Evolutionary conservation across 768 basidiomycete genomes (phyloP).

Genomic region (Tricholomella constricta): DNA sequence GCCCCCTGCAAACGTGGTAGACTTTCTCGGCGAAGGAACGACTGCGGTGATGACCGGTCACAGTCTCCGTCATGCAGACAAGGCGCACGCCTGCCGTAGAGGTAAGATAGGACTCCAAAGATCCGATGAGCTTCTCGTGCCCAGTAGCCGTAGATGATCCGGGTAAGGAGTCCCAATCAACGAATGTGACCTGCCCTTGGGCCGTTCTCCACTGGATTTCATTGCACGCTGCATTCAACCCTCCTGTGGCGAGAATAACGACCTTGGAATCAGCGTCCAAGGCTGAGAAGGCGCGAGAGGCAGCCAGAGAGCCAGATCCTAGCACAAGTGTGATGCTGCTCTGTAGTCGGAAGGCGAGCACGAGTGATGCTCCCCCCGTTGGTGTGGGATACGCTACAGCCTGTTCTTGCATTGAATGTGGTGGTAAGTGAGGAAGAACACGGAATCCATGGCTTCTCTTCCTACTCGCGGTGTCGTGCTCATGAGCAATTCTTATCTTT

Average conservation of each 20-base stretch:
- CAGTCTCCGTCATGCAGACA: conserved; percentile 83
- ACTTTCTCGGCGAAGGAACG: conserved; percentile 59
- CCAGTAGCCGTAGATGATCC: conserved; percentile 30
- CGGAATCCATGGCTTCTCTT: neutral
- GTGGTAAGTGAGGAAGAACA: neutral
- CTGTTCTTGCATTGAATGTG: conserved; percentile 15
- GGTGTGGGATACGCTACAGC: conserved; percentile 38
- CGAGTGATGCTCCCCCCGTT: conserved; percentile 67
- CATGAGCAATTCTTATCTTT: conserved; percentile 30
- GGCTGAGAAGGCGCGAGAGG: conserved; percentile 78
- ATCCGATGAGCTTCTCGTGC: conserved; percentile 39
- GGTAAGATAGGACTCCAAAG: conserved; percentile 51
- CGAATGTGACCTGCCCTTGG: conserved; percentile 54
- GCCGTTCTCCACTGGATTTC: conserved; percentile 69
- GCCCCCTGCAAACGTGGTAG: conserved; percentile 51
- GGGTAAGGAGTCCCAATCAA: conserved; percentile 55
- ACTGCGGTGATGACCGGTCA: conserved; percentile 48
- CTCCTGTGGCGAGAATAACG: conserved; percentile 59
- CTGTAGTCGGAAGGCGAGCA: conserved; percentile 72
- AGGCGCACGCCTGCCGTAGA: conserved; percentile 38
- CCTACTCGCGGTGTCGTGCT: conserved; percentile 29
- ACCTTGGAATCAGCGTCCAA: conserved; percentile 81
- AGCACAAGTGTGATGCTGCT: conserved; percentile 64
- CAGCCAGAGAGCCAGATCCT: conserved; percentile 79
- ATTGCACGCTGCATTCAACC: conserved; percentile 54